Evolutionary conservation across 805 yeast genomes (phyloP), one percentile per base, ranked within the genome.

Genomic region (Jamesozyma rosinii): DNA sequence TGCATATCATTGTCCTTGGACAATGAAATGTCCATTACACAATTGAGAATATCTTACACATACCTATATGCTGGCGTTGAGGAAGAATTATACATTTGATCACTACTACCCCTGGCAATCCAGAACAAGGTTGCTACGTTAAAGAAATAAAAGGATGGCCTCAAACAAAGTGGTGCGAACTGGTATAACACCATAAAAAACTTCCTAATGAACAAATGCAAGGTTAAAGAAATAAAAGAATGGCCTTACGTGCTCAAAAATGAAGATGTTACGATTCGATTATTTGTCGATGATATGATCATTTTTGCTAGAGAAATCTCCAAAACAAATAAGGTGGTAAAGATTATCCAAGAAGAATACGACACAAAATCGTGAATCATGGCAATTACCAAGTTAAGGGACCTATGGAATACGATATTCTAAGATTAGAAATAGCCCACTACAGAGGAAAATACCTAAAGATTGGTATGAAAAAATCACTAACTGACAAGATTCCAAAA

Each of bases 231-330:
- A 34, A 43, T 43, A 5, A 19, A 29, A 3, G 44, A 40, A 8
- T 47, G 52, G 50, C 41, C 47, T 18, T 49, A 49, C 24, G 49
- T 49, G 9, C 41, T 47, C 31, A 42, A 41, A 30, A 44, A 42
- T 21, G 19, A 38, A 5, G 20, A 37, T 6, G 19, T 44, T 13
- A 42, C 41, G 11, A 37, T 47, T 5, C 40, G 48, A 24, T 24
- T 48, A 17, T 50, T 50, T 15, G 50, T 46, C 9, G 51, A 50
- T 19, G 51, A 46, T 38, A 50, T 50, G 50, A 26, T 50, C 14
- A 37, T 49, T 11, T 27, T 47, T 22, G 30, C 46, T n/a, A n/a
- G n/a, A n/a, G n/a, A n/a, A n/a, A n/a, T n/a, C n/a, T n/a, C n/a
- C n/a, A n/a, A n/a, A n/a, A n/a, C n/a, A n/a, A n/a, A n/a, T n/a